A percentile compares a stretch with the other conserved stretches of the same genome.
Evolutionary conservation across 2,329 filamentous ascomycete genomes (phyloP).

Genomic region (Nothopassalora personata): DNA sequence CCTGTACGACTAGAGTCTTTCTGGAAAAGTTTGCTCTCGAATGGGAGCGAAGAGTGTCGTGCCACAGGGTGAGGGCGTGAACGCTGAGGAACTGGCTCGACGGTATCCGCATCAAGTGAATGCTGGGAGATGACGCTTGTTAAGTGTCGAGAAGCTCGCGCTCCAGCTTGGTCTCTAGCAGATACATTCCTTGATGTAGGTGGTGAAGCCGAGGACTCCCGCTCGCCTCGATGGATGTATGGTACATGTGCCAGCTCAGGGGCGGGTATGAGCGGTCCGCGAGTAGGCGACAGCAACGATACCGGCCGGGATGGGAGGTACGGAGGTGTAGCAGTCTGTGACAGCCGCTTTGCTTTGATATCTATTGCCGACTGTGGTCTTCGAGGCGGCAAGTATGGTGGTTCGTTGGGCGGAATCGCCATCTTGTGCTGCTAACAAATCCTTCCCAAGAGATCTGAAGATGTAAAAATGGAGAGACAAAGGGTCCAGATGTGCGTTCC

Average conservation of each 20-base stretch:
- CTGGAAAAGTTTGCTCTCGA: constrained; percentile 12
- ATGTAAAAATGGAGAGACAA: not conserved
- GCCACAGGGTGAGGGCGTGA: constrained; percentile 3
- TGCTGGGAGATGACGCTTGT: not conserved
- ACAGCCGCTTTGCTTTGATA: constrained; percentile 9
- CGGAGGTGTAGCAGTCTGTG: constrained; percentile 9
- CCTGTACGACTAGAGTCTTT: constrained; percentile 7
- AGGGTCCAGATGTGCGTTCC: not conserved
- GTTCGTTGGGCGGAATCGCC: not conserved
- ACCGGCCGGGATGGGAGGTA: constrained; percentile 14
- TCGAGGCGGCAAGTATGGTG: constrained; percentile 13
- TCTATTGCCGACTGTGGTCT: constrained; percentile 17
- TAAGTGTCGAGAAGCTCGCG: not conserved
- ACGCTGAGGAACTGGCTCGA: not conserved
- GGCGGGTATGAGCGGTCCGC: not conserved
- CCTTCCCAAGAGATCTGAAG: not conserved
- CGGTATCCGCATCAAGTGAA: not conserved
- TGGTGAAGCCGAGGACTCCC: not conserved
- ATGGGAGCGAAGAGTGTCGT: constrained; percentile 23
- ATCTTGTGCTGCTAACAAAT: not conserved
- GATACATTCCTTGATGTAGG: not conserved
- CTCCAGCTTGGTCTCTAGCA: not conserved
- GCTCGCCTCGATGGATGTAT: not conserved
- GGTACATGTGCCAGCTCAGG: not conserved
- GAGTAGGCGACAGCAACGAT: not conserved